Evolutionary conservation across 1,284 basidiomycete genomes (phyloP), one percentile per base, ranked within the genome.

Genomic region (Ganoderma boninense): DNA sequence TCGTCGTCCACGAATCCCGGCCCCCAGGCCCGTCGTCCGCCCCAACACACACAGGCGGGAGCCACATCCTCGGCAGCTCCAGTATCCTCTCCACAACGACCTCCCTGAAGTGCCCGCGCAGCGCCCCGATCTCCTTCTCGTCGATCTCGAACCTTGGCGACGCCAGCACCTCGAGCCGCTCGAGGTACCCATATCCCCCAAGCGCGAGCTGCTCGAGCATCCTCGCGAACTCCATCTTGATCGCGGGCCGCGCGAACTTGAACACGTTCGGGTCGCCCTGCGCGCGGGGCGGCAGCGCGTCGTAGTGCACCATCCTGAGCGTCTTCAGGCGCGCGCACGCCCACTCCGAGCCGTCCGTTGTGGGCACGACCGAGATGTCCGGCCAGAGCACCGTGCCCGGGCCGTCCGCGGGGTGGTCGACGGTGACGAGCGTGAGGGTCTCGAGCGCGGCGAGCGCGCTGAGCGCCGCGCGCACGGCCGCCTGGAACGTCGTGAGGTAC

Each of bases 201-300:
- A 62, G 63, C 54, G 42, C 62, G 40, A 68, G 67, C 54, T 64
- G 40, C 14, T 10, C 4, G 35, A 68, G 62, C 62, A 68, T 56
- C 54, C 42, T 43, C 13, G 18, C 4, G 20, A 64, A 57, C 54
- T 57, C 54, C 29, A 57, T 18, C 29, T 57, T 57, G 32, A 46
- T 46, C n/a, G 14, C 46, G 29, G 13, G 5, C 14, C 29, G 54
- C 54, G 16, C 54, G 32, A 57, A 57, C 54, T 32, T 16, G 54
- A 57, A 35, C 54, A 57, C 54, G 54, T 57, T 57, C 54, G 54
- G 54, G 54, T 57, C 54, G 29, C 54, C 54, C 29, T 57, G 54
- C 54, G 54, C 54, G 29, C 42, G 26, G 23, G 26, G 43, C 40
- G 62, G 43, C 29, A 57, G 54, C 54, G 54, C 54, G 62, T 62